Conservation (phyloP, 1,139 yeast species). For the Taphrina pruni region DNA sequence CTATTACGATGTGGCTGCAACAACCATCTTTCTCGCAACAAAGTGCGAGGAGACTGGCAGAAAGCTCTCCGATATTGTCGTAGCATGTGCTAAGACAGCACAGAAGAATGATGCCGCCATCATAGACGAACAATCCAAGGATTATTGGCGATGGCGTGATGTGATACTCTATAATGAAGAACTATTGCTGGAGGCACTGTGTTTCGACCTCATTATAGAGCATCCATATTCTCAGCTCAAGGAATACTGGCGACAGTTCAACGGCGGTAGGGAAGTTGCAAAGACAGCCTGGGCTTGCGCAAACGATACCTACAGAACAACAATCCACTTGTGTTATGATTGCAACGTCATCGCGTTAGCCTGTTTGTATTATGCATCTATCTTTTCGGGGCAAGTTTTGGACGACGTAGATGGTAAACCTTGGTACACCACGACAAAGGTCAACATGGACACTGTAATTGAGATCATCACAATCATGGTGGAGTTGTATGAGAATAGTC, state of each 20-base stretch:
- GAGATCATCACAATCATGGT: slow-evolving; percentile 49
- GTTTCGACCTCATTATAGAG: slow-evolving; percentile 58
- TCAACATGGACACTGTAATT: slow-evolving; percentile 48
- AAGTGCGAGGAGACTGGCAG: slow-evolving; percentile 62
- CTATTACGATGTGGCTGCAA: slow-evolving; percentile 58
- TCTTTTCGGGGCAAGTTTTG: slow-evolving; percentile 45
- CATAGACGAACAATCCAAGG: slow-evolving; percentile 58
- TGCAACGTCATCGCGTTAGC: slow-evolving; percentile 53
- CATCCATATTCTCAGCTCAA: slow-evolving; percentile 55
- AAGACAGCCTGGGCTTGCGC: slow-evolving; percentile 54
- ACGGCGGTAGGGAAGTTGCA: slow-evolving; percentile 48
- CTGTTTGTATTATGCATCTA: slow-evolving; percentile 53
- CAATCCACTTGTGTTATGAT: slow-evolving; percentile 50
- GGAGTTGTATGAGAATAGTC: slow-evolving; percentile 48
- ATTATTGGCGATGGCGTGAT: slow-evolving; percentile 61
- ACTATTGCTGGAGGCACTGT: slow-evolving; percentile 56
- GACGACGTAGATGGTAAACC: slow-evolving; percentile 45
- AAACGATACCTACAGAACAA: slow-evolving; percentile 54
- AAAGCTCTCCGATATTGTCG: slow-evolving; percentile 57
- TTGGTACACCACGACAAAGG: slow-evolving; percentile 50
- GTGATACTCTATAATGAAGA: slow-evolving; percentile 57
- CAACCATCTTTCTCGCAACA: slow-evolving; percentile 60
- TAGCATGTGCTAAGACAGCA: slow-evolving; percentile 58
- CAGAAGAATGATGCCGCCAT: slow-evolving; percentile 54
- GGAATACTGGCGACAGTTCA: slow-evolving; percentile 48